Evolutionary conservation across 2,329 filamentous ascomycete genomes (phyloP).

Genomic region (Rhynchosporium graminicola): DNA sequence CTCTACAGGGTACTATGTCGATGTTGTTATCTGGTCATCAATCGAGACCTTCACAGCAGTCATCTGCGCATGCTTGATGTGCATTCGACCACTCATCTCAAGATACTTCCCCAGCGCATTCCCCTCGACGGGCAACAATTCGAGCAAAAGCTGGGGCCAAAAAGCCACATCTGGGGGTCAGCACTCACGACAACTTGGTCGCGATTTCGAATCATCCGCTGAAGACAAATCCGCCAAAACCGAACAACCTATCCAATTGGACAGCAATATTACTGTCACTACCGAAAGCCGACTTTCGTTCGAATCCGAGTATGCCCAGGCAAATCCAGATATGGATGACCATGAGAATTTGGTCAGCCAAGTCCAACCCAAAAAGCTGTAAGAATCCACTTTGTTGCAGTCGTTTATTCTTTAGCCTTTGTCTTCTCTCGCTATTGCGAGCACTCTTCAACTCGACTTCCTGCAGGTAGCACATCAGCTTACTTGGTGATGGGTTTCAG

Average conservation of each 20-base stretch:
- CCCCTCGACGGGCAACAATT: conserved; percentile 5
- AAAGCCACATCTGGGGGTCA: conserved; percentile 6
- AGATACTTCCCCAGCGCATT: conserved; percentile 20
- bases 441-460: not conserved
- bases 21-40: conserved; percentile 41
- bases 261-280: conserved; percentile 9
- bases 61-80: conserved; percentile 46
- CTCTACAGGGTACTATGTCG: conserved; percentile 36
- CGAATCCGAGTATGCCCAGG: not conserved
- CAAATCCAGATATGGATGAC: conserved; percentile 4
- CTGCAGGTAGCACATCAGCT: not conserved
- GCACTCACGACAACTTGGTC: not conserved
- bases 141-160: conserved; percentile 14
- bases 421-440: conserved; percentile 5
- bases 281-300: conserved; percentile 17
- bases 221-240: not conserved
- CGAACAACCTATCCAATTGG: not conserved
- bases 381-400: not conserved
- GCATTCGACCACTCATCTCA: conserved; percentile 44
- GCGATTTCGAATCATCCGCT: not conserved
- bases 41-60: conserved; percentile 44
- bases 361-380: not conserved
- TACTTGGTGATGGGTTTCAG: not conserved
- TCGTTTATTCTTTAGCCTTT: not conserved
- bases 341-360: conserved; percentile 5